These are phyloP conservation scores for Vitis hybrid DNA, from an alignment of 177 flowering plant species.

Conservation along the genomic window DNA sequence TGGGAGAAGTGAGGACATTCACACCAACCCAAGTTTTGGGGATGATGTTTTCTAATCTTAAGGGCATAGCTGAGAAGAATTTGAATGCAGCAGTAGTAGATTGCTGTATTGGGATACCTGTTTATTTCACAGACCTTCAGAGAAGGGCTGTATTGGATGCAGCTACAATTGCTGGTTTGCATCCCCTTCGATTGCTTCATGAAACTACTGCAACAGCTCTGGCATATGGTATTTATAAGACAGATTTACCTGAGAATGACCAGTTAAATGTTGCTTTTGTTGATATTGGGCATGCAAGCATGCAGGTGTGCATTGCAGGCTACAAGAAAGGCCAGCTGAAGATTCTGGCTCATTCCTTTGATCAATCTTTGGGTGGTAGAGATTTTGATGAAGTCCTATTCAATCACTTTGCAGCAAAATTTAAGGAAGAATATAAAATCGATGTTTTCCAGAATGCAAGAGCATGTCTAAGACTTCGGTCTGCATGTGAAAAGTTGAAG, in stretches of 20 bases:
- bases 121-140: constrained; percentile 89
- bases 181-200: constrained; percentile 75
- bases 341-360: constrained; percentile 76
- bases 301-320: constrained; percentile 96
- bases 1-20: constrained; percentile 66
- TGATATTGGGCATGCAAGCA: constrained; percentile 86
- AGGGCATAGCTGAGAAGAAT: constrained; percentile 85
- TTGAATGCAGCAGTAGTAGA: constrained; percentile 86
- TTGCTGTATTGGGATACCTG: constrained; percentile 93
- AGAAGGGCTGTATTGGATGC: constrained; percentile 92
- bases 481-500: constrained; percentile 87
- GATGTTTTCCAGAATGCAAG: constrained; percentile 83
- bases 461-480: constrained; percentile 74
- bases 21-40: constrained; percentile 83
- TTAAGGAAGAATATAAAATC: constrained; percentile 79
- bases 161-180: constrained; percentile 87
- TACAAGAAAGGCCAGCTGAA: constrained; percentile 91
- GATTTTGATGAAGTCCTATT: constrained; percentile 91
- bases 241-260: constrained; percentile 89
- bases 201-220: constrained; percentile 95
- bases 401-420: constrained; percentile 74
- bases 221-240: constrained; percentile 96
- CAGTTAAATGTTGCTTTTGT: constrained; percentile 86
- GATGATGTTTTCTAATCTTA: constrained; percentile 77
- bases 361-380: constrained; percentile 82